Evolutionary conservation across 2,329 filamentous ascomycete genomes (phyloP).

Genomic region (Colletotrichum incanum): DNA sequence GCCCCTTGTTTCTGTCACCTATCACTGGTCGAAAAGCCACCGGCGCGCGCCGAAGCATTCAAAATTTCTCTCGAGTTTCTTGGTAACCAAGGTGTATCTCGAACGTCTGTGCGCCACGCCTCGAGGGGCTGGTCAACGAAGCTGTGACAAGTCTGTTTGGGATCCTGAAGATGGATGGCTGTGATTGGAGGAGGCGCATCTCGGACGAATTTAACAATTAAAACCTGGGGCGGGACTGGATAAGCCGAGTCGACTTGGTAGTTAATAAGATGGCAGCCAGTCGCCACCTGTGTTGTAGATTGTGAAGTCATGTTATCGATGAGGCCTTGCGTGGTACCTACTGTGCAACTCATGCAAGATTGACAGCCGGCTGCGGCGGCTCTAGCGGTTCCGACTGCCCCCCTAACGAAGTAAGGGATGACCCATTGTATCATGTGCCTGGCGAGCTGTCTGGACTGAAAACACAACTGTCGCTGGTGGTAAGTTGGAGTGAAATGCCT

Average conservation of each 20-base stretch:
- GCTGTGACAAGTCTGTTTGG: constrained; percentile 42
- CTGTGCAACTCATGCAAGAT: constrained; percentile 34
- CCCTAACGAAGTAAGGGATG: constrained; percentile 24
- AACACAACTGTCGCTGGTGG: neutral
- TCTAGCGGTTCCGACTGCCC: constrained; percentile 20
- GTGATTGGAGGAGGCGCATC: constrained; percentile 24
- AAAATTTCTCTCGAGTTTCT: constrained; percentile 11
- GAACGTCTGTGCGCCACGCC: constrained; percentile 29
- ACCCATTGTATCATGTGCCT: constrained; percentile 20
- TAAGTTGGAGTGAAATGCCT: neutral
- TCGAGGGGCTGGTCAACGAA: constrained; percentile 34
- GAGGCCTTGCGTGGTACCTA: neutral
- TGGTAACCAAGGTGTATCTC: constrained; percentile 6
- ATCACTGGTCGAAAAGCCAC: neutral
- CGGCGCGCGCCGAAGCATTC: constrained; percentile 11
- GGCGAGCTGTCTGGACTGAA: constrained; percentile 17
- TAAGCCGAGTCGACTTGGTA: constrained; percentile 16
- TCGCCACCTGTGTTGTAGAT: neutral
- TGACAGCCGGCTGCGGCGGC: constrained; percentile 35
- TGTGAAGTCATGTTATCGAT: neutral
- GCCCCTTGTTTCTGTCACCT: neutral
- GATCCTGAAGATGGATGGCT: constrained; percentile 24
- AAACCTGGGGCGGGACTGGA: neutral
- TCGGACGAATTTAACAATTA: constrained; percentile 3
- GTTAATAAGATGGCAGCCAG: constrained; percentile 18